Conservation (phyloP, 805 yeast species). For the Candida awuae region DNA sequence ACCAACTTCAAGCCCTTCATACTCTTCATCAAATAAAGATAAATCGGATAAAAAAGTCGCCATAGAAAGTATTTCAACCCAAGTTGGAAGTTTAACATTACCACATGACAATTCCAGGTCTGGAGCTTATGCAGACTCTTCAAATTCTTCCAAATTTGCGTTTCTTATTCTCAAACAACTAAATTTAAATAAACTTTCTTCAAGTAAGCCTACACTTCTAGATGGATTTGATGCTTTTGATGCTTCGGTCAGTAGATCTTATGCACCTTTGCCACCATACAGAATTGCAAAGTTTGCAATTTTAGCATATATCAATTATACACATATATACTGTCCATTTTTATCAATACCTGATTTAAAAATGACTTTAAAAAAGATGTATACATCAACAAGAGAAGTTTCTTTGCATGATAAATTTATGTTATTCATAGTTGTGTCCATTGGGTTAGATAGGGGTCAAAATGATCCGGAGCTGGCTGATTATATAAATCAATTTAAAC, state of each 20-base stretch:
- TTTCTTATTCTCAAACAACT: constrained; percentile 17
- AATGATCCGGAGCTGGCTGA: constrained; percentile 4
- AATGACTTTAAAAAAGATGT: constrained; percentile 8
- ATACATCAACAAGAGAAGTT: constrained; percentile 11
- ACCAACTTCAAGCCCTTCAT: not conserved
- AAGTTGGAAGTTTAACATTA: constrained; percentile 21
- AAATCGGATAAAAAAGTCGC: constrained; percentile 4
- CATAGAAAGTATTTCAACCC: constrained; percentile 21
- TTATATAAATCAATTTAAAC: constrained; percentile 15
- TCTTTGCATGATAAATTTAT: constrained; percentile 18
- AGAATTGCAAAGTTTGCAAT: constrained; percentile 13
- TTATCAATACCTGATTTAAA: constrained; percentile 14
- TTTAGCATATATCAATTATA: constrained; percentile 14
- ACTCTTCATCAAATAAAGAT: not conserved
- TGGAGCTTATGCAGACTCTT: no score
- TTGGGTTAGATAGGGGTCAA: constrained; percentile 11
- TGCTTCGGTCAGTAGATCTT: constrained; percentile 10
- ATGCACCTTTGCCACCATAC: constrained; percentile 18
- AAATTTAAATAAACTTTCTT: constrained; percentile 12
- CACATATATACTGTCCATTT: constrained; percentile 18
- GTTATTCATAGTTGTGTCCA: constrained; percentile 19
- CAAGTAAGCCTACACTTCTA: not conserved
- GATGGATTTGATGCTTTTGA: constrained; percentile 16
- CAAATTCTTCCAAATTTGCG: constrained; percentile 18
- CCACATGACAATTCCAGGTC: constrained; percentile 8